Evolutionary conservation across 129 eudicot species (phyloP).

Genomic region (Helianthus tuberosus): DNA sequence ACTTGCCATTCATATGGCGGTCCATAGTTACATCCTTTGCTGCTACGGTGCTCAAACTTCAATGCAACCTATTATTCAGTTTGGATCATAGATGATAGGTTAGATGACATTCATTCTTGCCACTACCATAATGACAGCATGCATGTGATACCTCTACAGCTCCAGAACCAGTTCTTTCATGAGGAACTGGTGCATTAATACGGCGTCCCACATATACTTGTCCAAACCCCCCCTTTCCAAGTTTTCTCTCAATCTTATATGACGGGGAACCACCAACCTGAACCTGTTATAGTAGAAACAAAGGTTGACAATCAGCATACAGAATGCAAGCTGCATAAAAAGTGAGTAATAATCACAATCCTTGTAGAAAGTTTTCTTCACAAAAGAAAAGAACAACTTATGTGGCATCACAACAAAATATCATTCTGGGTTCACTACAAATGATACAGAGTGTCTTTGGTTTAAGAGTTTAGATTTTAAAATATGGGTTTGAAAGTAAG

Average conservation of each 20-base stretch:
- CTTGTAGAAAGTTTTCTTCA: background rate
- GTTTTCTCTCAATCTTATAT: slow-evolving; percentile 69
- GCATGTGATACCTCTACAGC: slow-evolving; percentile 70
- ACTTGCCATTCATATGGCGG: slow-evolving; percentile 97
- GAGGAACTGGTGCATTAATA: slow-evolving; percentile 52
- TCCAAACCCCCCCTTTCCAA: slow-evolving; percentile 94
- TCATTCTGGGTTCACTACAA: background rate
- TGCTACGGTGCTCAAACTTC: slow-evolving; percentile 82
- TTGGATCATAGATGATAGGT: background rate
- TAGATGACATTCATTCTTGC: background rate
- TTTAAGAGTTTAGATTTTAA: background rate
- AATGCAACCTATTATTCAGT: slow-evolving; percentile 63
- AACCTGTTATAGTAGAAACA: slow-evolving; percentile 53
- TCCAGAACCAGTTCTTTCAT: slow-evolving; percentile 70
- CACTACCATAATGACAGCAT: background rate
- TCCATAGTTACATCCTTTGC: slow-evolving; percentile 94
- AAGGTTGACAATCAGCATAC: slow-evolving; percentile 4
- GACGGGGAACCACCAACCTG: slow-evolving; percentile 75
- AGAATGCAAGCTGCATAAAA: background rate
- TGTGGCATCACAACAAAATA: background rate
- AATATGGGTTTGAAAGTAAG: background rate
- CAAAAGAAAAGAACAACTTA: background rate
- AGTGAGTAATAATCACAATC: background rate
- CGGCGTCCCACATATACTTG: slow-evolving; percentile 92
- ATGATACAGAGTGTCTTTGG: background rate